A percentile compares a stretch with the other conserved stretches of the same genome.
Conservation (phyloP, 805 yeast genomes). For the Hanseniaspora mollemarum region DNA sequence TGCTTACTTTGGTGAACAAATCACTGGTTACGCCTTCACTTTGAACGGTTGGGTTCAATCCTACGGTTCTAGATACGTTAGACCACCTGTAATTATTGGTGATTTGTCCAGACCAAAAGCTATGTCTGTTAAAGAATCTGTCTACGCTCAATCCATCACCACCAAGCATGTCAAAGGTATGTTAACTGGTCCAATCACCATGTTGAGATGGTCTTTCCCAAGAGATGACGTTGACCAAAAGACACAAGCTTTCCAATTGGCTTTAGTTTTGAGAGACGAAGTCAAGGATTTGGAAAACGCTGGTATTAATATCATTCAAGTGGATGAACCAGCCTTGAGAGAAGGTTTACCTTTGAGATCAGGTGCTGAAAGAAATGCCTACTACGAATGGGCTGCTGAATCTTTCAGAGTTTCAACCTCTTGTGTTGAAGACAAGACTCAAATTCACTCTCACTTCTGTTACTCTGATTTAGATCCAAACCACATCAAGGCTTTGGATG, state of each 20-base stretch:
- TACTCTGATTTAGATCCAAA: slow-evolving; percentile 99
- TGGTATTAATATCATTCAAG: slow-evolving; percentile 95
- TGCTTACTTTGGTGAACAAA: slow-evolving; percentile 98
- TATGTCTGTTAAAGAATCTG: slow-evolving; percentile 98
- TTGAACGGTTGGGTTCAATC: slow-evolving; percentile 99
- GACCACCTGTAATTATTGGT: slow-evolving; percentile 99
- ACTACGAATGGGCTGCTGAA: slow-evolving; percentile 98
- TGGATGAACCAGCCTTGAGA: slow-evolving; percentile 99
- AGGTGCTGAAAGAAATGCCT: slow-evolving; percentile 91
- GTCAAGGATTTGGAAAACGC: slow-evolving; percentile 97
- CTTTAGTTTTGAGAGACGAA: slow-evolving; percentile 96
- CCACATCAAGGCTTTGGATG: slow-evolving; percentile 98
- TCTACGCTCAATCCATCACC: slow-evolving; percentile 95
- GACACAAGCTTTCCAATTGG: slow-evolving; percentile 91
- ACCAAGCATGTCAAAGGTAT: slow-evolving; percentile 97
- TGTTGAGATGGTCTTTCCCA: slow-evolving; percentile 99
- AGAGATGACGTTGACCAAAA: slow-evolving; percentile 92
- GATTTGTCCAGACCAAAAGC: slow-evolving; percentile 97
- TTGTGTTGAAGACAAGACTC: slow-evolving; percentile 89
- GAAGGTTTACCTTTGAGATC: slow-evolving; percentile 99
- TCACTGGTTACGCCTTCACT: slow-evolving; percentile 97
- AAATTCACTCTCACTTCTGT: slow-evolving; percentile 99
- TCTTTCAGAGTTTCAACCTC: slow-evolving; percentile 99
- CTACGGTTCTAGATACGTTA: slow-evolving; percentile 98
- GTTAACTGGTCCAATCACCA: slow-evolving; percentile 99